These are phyloP conservation scores for Acacia acuminata DNA, from an alignment of 306 rosid genomes.

Conservation along the genomic window DNA sequence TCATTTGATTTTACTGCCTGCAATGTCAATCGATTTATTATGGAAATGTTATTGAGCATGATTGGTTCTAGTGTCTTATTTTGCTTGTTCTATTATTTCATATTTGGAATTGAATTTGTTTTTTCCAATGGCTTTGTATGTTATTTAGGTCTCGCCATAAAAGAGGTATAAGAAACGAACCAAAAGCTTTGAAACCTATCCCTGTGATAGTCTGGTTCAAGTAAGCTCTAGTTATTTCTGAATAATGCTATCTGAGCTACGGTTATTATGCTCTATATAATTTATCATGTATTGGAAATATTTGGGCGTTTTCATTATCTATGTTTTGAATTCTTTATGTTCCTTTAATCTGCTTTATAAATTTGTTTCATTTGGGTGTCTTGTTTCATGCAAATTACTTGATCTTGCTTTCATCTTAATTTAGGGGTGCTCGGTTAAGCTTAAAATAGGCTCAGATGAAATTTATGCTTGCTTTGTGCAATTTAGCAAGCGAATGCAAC, in stretches of 20 bases:
- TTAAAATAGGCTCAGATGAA: background rate
- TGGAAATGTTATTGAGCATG: background rate
- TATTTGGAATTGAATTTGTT: background rate
- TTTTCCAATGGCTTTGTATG: conserved; percentile 7
- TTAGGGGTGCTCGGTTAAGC: conserved; percentile 8
- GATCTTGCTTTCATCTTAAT: background rate
- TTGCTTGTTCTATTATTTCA: conserved; percentile 9
- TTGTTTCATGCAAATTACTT: background rate
- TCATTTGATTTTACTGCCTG: background rate
- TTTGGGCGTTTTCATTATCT: background rate
- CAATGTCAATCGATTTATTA: background rate
- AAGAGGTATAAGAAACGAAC: conserved; percentile 77
- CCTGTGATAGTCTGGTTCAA: conserved; percentile 78
- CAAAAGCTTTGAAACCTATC: conserved; percentile 77
- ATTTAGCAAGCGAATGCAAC: background rate
- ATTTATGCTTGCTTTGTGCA: background rate
- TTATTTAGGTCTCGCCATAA: conserved; percentile 52
- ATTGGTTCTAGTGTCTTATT: background rate
- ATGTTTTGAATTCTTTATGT: conserved; percentile 4
- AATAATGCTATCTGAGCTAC: background rate
- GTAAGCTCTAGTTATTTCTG: conserved; percentile 46
- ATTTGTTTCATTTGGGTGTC: background rate
- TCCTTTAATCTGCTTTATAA: background rate
- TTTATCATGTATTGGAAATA: conserved; percentile 11
- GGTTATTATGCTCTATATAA: conserved; percentile 1